Percentiles rank a stretch among this genome's conserved stretches.
Evolutionary conservation across 148 eudicot genomes (phyloP).

Genomic region (Vaccinium vitisidaea): DNA sequence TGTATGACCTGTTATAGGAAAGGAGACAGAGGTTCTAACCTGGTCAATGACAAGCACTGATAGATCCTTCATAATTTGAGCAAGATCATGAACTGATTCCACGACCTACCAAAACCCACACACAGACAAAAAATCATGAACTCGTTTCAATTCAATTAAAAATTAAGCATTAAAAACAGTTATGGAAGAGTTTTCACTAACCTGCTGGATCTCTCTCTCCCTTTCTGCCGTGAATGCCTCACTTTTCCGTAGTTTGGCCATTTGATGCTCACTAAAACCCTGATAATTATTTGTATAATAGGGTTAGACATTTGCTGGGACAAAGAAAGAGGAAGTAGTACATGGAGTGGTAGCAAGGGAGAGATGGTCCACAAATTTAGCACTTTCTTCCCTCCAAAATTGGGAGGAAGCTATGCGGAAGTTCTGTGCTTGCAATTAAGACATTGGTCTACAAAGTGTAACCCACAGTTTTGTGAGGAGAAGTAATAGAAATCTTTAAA

Average conservation of each 20-base stretch:
- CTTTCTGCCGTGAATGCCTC: conserved; percentile 66
- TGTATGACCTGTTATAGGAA: background rate
- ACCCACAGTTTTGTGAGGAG: background rate
- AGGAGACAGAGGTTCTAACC: conserved; percentile 40
- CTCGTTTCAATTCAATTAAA: background rate
- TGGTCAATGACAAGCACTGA: conserved; percentile 93
- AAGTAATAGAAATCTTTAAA: background rate
- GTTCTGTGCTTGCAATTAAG: background rate
- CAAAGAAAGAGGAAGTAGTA: background rate
- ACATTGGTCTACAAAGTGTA: background rate
- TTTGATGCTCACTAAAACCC: conserved; percentile 70
- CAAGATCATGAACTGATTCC: conserved; percentile 84
- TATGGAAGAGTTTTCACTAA: conserved; percentile 14
- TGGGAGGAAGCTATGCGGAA: background rate
- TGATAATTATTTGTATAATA: conserved; percentile 17
- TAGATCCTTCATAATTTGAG: conserved; percentile 96
- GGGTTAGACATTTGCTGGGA: background rate
- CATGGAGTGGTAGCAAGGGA: background rate
- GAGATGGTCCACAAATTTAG: background rate
- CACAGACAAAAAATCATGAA: background rate
- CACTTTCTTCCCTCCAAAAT: background rate
- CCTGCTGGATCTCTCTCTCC: conserved; percentile 82
- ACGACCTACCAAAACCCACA: conserved; percentile 51
- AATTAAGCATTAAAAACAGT: background rate
- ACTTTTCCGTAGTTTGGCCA: conserved; percentile 64